A percentile compares a stretch with the other conserved stretches of the same genome.
phyloP scores from a whole-genome alignment of 2,329 filamentous ascomycete species.

The Xylaria arbuscula region DNA sequence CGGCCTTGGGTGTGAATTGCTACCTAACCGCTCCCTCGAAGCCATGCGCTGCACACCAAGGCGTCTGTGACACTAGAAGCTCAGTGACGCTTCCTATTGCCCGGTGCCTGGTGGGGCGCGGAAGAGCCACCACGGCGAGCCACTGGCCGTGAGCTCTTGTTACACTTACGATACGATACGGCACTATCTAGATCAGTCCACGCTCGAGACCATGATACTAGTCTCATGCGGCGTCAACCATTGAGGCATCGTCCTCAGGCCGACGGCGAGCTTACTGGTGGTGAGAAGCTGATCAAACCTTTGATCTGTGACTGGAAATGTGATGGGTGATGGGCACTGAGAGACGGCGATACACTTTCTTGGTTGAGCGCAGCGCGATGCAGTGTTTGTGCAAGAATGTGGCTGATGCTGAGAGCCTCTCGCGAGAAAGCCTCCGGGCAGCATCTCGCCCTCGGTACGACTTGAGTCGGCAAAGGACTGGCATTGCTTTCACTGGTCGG shows the following conservation, averaged over 20 bases:
- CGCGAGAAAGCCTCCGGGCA: constrained; percentile 17
- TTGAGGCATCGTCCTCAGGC: constrained; percentile 37
- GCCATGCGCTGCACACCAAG: constrained; percentile 39
- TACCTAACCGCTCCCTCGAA: constrained; percentile 42
- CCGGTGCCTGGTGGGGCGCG: constrained; percentile 44
- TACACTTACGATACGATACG: constrained; percentile 39
- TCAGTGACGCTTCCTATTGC: constrained; percentile 44
- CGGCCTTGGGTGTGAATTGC: constrained; percentile 44
- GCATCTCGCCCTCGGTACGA: constrained; percentile 23
- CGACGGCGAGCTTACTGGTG: constrained; percentile 38
- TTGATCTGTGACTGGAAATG: constrained; percentile 31
- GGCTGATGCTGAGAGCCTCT: constrained; percentile 8
- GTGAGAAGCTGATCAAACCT: constrained; percentile 21
- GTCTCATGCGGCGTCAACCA: constrained; percentile 32
- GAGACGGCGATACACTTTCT: constrained; percentile 39
- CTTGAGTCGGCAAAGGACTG: constrained; percentile 11
- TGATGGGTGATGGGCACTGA: constrained; percentile 37
- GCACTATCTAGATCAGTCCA: constrained; percentile 45
- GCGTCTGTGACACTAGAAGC: constrained; percentile 44
- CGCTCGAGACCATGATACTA: constrained; percentile 38
- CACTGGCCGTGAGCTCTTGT: constrained; percentile 41
- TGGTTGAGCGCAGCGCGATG: constrained; percentile 30
- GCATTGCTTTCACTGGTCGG: constrained; percentile 30
- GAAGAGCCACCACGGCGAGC: constrained; percentile 38
- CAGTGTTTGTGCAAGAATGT: constrained; percentile 31